Evolutionary conservation across 139 green algal species (phyloP), one percentile per base, ranked within the genome.

Genomic region (Auxenochlorella pyrenoidosa): DNA sequence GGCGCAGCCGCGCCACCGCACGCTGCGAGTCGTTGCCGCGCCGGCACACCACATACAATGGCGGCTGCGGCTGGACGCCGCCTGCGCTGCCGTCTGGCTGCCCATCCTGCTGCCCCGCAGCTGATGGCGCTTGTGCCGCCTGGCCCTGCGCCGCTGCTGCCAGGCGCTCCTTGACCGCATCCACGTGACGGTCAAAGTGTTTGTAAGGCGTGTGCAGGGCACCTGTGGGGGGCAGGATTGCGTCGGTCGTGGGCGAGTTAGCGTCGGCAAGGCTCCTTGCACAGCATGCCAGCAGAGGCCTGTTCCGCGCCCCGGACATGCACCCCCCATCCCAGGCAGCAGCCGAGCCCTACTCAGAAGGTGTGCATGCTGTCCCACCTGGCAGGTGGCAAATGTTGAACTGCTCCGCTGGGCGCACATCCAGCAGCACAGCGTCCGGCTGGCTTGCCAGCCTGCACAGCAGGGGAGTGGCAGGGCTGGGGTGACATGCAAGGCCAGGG

Each of bases 1-100:
- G 44, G 26, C 87, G 87, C 75, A 99, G 89, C 86, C 47, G n/a
- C 15, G 91, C 76, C 73, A 97, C 95, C 18, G 94, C 95, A 5
- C 78, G 66, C 85, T 99, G 97, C 15, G 97, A 99, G 92, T 99
- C 95, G 89, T 99, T 99, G 36, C 97, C 97, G 2, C 96, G 89
- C 22, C 97, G 89, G 90, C 97, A 99, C 76, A 99, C 86, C 54
- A 99, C 97, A 63, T 95, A 90, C 47, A 99, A 68, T 3, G 68
- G 43, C 38, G 30, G 83, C 28, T 54, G 83, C 18, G 0, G 51
- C 19, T 24, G 51, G n/a, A n/a, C 18, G 51, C 51, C n/a, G 22
- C 41, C 77, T 83, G 30, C 44, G 24, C 43, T 16, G 22, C 58
- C 28, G 63, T 43, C 38, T 3, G 58, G 40, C 32, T 15, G 18